Base-by-base conservation (phyloP, 345 rosid species). In the Brassica carinata region DNA sequence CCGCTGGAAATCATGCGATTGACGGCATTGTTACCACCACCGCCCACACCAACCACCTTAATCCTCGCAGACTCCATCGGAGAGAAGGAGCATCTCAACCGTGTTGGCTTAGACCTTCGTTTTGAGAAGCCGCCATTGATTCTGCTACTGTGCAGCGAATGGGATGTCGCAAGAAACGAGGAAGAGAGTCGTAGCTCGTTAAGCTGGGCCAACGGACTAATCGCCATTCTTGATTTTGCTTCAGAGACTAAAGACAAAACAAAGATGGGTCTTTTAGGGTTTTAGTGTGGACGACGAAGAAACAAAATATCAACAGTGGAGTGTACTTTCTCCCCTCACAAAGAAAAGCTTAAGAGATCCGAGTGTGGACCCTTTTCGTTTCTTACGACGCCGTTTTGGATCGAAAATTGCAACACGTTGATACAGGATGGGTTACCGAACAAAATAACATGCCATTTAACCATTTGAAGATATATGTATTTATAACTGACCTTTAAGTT, bases 1-100 rank as follows among this genome's bases (percentile, higher is more conserved):
- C 98, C 97, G 74, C 94, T 93, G 23, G 94, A 92, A 87, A 93
- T 91, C 99, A 96, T 96, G 48, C 98, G 96, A 84, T 96, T 93
- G 71, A 95, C 92, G 75, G 99, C 98, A 89, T 95, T 95, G 91
- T 93, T 96, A 82, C 99, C 99, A 26, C 99, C 98, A 8, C 99
- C 99, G 40, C 98, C 99, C 30, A 93, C 96, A 38, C 99, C 99
- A 29, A 95, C 87, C 3, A 95, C 99, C 85, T 93, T 95, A 59
- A 95, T 95, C 87, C 85, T 95, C 34, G 99, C 99, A 45, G 96
- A 84, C 43, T 96, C 99, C 89, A 85, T 77, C 2, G 92, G 87
- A 17, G 86, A 76, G 77, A 85, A 96, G 5, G 94, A 91, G 79
- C 98, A 93, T 67, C 87, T 80, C 34, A 90, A 78, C 15, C 75